A percentile compares a stretch with the other conserved stretches of the same genome.
Evolutionary conservation across 495 filamentous ascomycete species (phyloP).

Genomic region (Neurospora pannonica): DNA sequence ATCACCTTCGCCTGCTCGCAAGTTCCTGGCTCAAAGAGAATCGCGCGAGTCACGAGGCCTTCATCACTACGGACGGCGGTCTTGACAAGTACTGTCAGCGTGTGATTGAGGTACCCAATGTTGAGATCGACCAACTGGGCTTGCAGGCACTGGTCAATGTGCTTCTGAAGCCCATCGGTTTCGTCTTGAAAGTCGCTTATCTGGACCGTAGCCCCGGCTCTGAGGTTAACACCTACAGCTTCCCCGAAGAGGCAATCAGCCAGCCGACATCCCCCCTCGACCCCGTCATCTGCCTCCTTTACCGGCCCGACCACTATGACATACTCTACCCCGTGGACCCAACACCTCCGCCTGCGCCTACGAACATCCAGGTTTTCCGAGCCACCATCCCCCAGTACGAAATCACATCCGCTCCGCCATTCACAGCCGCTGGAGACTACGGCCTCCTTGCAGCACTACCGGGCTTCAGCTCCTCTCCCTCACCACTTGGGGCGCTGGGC

Average conservation of each 20-base stretch:
- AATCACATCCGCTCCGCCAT: conserved; percentile 27
- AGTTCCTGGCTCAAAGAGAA: conserved; percentile 79
- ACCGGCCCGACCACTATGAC: conserved; percentile 82
- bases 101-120: conserved; percentile 61
- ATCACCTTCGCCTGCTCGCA: conserved; percentile 63
- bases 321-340: conserved; percentile 71
- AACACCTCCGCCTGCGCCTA: conserved; percentile 36
- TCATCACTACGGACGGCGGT: conserved; percentile 44
- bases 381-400: conserved; percentile 31
- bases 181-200: conserved; percentile 81
- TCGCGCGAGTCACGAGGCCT: conserved; percentile 56
- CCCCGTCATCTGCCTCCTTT: conserved; percentile 41
- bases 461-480: conserved; percentile 23
- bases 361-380: conserved; percentile 46
- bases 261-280: conserved; percentile 36
- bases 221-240: conserved; percentile 67
- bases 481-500: conserved; percentile 1
- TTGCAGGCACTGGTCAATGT: conserved; percentile 68
- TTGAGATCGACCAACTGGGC: conserved; percentile 85
- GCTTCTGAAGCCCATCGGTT: conserved; percentile 67
- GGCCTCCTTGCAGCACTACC: conserved; percentile 38
- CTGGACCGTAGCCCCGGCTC: conserved; percentile 78
- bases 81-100: conserved; percentile 62
- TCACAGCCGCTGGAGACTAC: conserved; percentile 27
- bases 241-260: conserved; percentile 48